A percentile compares a stretch with the other conserved stretches of the same genome.
phyloP scores from a whole-genome alignment of 2,329 filamentous ascomycete genomes.

The Neoascochyta sp. region DNA sequence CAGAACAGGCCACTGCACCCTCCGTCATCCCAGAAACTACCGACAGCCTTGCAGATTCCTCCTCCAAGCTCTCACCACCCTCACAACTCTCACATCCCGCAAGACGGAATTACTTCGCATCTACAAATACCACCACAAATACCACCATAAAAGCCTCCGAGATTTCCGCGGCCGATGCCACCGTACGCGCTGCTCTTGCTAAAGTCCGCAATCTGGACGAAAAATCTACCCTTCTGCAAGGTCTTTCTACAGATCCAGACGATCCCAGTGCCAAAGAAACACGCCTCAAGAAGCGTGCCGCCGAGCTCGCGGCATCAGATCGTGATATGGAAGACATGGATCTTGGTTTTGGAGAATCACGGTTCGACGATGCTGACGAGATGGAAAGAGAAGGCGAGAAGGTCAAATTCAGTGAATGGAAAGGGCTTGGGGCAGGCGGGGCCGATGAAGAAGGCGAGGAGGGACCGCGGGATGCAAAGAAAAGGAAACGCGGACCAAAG shows the following conservation, averaged over 20 bases:
- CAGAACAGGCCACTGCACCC: neutral
- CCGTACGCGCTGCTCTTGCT: constrained; percentile 78
- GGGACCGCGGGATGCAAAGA: constrained; percentile 48
- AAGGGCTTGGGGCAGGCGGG: constrained; percentile 50
- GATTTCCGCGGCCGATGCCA: constrained; percentile 60
- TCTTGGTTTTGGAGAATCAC: constrained; percentile 85
- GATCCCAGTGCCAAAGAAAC: constrained; percentile 56
- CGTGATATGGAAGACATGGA: constrained; percentile 90
- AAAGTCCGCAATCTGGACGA: constrained; percentile 61
- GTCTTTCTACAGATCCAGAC: constrained; percentile 17
- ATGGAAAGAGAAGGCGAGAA: constrained; percentile 58
- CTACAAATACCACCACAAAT: constrained; percentile 5
- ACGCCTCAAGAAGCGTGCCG: constrained; percentile 58
- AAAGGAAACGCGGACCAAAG: constrained; percentile 66
- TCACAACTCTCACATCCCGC: constrained; percentile 5
- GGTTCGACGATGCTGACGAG: constrained; percentile 85
- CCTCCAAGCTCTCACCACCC: constrained; percentile 3
- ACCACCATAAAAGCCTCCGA: constrained; percentile 32
- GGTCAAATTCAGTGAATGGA: constrained; percentile 66
- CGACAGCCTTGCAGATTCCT: constrained; percentile 5
- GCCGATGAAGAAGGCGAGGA: constrained; percentile 48
- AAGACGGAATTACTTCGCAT: constrained; percentile 23
- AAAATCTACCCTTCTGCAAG: constrained; percentile 44
- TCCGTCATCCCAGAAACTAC: constrained; percentile 1
- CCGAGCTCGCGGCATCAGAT: constrained; percentile 67